Base-by-base conservation (phyloP, 805 yeast genomes). In the Saccharomycopsis lassenensis region DNA sequence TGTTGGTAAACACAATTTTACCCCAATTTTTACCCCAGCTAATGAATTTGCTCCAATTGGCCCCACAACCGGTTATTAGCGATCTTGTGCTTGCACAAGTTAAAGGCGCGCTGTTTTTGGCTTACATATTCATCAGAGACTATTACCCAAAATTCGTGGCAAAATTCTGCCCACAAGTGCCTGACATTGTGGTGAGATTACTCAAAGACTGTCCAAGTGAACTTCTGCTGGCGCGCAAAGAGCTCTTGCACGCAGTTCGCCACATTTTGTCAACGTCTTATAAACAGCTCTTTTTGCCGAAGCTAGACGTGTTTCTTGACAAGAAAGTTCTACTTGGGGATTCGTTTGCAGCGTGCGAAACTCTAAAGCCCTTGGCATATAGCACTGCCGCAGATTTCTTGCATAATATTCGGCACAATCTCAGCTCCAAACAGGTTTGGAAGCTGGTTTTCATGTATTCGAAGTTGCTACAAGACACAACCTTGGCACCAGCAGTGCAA, bases 171-270 rank as follows among this genome's bases (percentile, higher is more conserved):
- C 8, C 31, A 3, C 15, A 25, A 11, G 84, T 91, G 5, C 98
- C 99, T 0, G 93, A 82, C 41, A 70, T 87, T 37, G 82, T 91
- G 25, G 69, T 89, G 38, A 65, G 97, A 46, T 60, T 91, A 27
- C 60, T 91, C 27, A 94, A 86, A 56, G 97, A 93, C 54, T 91
- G 97, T 54, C 98, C 98, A 2, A 77, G 91, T 14, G 97, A 89
- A 52, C 63, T 85, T 33, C 81, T 94, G 4, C 76, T 86, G 2
- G 94, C 95, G 0, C 67, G 98, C 50, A 86, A 87, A 54, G 99
- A 91, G 57, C 59, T 91, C 27, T 61, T 91, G 24, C 96, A 89
- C 46, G 95, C 96, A 0, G 84, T 94, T 2, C 69, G 97, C 49
- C 98, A 91, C 51, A 84, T 91, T 12, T 60, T 91, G 34, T 81